Evolutionary conservation across 2,329 filamentous ascomycete genomes (phyloP).

Genomic region (Biscogniauxia marginata): DNA sequence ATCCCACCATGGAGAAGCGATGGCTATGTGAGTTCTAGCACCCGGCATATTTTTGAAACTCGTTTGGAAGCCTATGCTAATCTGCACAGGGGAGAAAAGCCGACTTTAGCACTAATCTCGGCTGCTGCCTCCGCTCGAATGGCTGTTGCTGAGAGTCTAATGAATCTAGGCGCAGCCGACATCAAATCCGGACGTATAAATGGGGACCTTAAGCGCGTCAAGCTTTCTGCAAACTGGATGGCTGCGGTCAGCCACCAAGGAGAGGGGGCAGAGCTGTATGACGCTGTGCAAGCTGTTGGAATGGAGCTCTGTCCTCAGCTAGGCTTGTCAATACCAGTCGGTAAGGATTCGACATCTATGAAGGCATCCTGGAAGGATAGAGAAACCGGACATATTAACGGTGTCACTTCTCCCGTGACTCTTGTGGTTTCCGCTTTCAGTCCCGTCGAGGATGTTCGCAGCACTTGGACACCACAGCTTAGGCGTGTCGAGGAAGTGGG

Average conservation of each 20-base stretch:
- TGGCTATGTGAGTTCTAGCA: slow-evolving; percentile 62
- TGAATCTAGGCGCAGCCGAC: slow-evolving; percentile 81
- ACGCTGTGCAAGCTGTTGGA: slow-evolving; percentile 89
- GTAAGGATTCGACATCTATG: slow-evolving; percentile 99
- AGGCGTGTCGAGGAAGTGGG: slow-evolving; percentile 82
- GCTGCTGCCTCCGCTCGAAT: slow-evolving; percentile 89
- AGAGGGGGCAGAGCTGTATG: slow-evolving; percentile 88
- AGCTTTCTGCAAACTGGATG: slow-evolving; percentile 98
- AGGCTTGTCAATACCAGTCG: slow-evolving; percentile 92
- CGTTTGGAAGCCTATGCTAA: background rate
- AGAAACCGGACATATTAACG: slow-evolving; percentile 65
- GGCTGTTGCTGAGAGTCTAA: slow-evolving; percentile 89
- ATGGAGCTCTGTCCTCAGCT: slow-evolving; percentile 88
- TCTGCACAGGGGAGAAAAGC: slow-evolving; percentile 20
- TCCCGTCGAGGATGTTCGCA: slow-evolving; percentile 75
- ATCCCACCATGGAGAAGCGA: slow-evolving; percentile 83
- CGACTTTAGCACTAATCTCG: slow-evolving; percentile 77
- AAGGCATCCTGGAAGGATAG: slow-evolving; percentile 90
- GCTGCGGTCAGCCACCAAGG: slow-evolving; percentile 90
- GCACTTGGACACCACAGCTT: slow-evolving; percentile 92
- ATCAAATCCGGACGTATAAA: slow-evolving; percentile 43
- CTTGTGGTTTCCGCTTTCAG: slow-evolving; percentile 90
- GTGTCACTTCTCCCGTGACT: slow-evolving; percentile 89
- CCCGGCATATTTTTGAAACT: background rate
- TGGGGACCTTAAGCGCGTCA: slow-evolving; percentile 73